A percentile compares a stretch with the other conserved stretches of the same genome.
Evolutionary conservation across 306 rosid genomes (phyloP).

Genomic region (Medicago truncatula): DNA sequence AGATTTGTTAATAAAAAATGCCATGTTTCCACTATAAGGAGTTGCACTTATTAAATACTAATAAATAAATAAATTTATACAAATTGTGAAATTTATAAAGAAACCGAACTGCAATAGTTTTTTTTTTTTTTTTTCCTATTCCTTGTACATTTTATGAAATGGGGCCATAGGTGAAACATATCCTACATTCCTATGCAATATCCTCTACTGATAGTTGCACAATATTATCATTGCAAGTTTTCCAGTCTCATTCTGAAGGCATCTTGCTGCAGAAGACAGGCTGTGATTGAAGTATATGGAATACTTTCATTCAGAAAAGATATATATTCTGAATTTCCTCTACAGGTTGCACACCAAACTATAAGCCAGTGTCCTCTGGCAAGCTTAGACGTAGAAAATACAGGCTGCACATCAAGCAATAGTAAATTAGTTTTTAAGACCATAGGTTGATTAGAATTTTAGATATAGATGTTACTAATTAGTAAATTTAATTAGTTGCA

Average conservation of each 20-base stretch:
- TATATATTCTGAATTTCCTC: background rate
- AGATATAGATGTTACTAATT: background rate
- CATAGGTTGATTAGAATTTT: background rate
- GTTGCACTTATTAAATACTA: no score
- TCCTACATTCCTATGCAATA: background rate
- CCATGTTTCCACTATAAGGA: no score
- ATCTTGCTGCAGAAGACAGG: background rate
- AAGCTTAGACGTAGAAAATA: conserved; percentile 81
- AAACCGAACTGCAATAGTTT: no score
- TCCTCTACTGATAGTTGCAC: background rate
- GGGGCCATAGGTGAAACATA: background rate
- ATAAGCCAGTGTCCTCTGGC: conserved; percentile 73
- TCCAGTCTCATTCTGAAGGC: background rate
- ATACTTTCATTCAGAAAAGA: background rate
- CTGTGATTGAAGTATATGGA: background rate
- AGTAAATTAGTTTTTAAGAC: background rate
- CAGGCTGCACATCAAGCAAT: conserved; percentile 63
- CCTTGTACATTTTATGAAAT: background rate
- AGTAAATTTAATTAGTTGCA: background rate
- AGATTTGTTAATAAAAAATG: no score
- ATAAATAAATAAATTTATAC: no score
- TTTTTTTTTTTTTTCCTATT: no score
- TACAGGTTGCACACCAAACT: conserved; percentile 8
- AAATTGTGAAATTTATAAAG: no score
- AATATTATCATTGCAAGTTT: background rate